phyloP scores from a whole-genome alignment of 2,329 filamentous ascomycete species.

The Xylariaceae sp. region DNA sequence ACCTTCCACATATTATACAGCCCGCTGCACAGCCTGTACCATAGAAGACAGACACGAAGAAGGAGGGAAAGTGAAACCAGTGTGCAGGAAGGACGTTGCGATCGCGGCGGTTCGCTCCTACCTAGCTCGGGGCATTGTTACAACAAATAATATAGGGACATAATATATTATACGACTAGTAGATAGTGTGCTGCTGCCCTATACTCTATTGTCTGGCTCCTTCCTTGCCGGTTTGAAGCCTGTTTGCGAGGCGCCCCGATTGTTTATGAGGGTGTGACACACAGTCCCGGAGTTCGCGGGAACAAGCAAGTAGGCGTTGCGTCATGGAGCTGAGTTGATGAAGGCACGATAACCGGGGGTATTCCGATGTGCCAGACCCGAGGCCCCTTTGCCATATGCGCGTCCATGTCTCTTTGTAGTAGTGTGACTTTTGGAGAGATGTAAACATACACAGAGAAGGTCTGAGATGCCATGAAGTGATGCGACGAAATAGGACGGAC shows the following conservation, averaged over 20 bases:
- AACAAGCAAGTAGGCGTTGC: constrained; percentile 16
- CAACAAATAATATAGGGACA: not conserved
- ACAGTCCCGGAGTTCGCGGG: constrained; percentile 19
- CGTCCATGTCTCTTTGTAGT: not conserved
- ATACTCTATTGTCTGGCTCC: not conserved
- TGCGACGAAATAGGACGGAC: not conserved
- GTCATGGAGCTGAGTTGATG: constrained; percentile 25
- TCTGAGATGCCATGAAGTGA: not conserved
- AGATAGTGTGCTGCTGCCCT: not conserved
- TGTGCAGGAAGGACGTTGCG: constrained; percentile 8
- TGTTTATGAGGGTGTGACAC: constrained; percentile 26
- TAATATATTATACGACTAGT: not conserved
- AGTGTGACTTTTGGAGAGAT: not conserved
- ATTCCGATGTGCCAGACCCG: constrained; percentile 28
- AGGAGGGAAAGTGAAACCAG: not conserved
- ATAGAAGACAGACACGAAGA: not conserved
- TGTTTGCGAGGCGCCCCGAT: constrained; percentile 12
- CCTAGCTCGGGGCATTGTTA: constrained; percentile 6
- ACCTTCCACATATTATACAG: not conserved
- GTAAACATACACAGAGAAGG: not conserved
- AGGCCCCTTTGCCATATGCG: too few species aligned
- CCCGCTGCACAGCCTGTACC: not conserved
- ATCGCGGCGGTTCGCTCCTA: constrained; percentile 5
- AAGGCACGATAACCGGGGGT: constrained; percentile 25
- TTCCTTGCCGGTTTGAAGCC: constrained; percentile 1